These are phyloP conservation scores for Aspergillus bridgeri DNA, from an alignment of 495 filamentous ascomycete genomes.

Conservation along the genomic window DNA sequence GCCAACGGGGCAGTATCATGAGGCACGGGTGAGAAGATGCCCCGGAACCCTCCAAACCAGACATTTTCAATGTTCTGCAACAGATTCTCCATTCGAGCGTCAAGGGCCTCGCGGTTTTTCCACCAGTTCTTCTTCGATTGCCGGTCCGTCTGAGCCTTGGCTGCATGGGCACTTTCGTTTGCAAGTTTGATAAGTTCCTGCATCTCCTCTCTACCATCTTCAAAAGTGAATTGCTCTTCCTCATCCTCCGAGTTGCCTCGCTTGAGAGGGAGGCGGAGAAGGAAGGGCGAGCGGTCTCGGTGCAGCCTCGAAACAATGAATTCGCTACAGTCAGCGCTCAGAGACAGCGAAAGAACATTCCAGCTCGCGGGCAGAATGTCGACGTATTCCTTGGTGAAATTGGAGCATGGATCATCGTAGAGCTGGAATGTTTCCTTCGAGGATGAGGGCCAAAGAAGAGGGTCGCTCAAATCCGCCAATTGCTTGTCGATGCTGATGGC, in stretches of 20 bases:
- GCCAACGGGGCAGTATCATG: conserved; percentile 59
- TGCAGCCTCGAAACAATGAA: conserved; percentile 79
- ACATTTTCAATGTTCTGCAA: conserved; percentile 82
- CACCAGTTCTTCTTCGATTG: conserved; percentile 79
- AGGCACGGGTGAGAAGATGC: conserved; percentile 75
- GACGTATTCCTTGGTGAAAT: conserved; percentile 39
- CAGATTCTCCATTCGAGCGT: conserved; percentile 71
- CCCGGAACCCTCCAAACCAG: conserved; percentile 92
- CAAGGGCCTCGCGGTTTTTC: conserved; percentile 75
- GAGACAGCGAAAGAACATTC: conserved; percentile 79
- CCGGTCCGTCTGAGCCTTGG: conserved; percentile 55
- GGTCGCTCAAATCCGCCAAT: conserved; percentile 37
- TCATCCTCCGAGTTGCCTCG: conserved; percentile 79
- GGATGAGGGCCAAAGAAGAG: conserved; percentile 37
- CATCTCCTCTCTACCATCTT: conserved; percentile 71
- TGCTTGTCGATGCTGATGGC: conserved; percentile 44
- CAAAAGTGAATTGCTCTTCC: conserved; percentile 79
- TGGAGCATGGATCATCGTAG: conserved; percentile 27
- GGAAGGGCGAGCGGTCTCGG: conserved; percentile 69
- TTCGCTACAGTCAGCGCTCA: conserved; percentile 76
- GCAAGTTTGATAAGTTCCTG: conserved; percentile 74
- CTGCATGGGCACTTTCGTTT: conserved; percentile 77
- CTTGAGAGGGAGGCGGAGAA: conserved; percentile 78
- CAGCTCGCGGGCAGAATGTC: conserved; percentile 74
- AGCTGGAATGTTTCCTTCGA: conserved; percentile 17